A percentile compares a stretch with the other conserved stretches of the same genome.
These are phyloP conservation scores for Picea mariana DNA, from an alignment of 83 land plant genomes.

Conservation along the genomic window DNA sequence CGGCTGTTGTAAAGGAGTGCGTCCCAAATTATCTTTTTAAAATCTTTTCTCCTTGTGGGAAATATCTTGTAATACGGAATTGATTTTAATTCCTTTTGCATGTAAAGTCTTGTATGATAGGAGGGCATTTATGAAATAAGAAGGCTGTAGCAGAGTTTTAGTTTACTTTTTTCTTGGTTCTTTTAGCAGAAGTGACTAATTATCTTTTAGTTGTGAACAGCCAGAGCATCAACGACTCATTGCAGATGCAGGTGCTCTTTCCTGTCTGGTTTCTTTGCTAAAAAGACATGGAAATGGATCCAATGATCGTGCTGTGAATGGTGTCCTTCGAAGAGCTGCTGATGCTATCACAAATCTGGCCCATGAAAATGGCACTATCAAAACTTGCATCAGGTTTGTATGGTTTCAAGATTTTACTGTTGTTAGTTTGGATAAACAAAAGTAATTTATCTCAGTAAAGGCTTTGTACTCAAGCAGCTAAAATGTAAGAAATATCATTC, in stretches of 20 bases:
- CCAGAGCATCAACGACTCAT: constrained; percentile 96
- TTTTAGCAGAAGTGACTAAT: neutral
- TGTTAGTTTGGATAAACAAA: neutral
- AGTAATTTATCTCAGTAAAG: neutral
- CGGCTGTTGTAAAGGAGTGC: too few species aligned
- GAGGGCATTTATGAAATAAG: too few species aligned
- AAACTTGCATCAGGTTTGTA: constrained; percentile 82
- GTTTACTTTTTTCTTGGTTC: neutral
- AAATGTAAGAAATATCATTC: neutral
- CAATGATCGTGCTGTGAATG: constrained; percentile 57
- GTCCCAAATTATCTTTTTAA: too few species aligned
- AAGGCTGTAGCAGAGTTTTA: neutral
- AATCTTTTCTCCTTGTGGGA: too few species aligned
- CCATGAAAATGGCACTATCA: constrained; percentile 87
- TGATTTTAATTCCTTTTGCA: too few species aligned
- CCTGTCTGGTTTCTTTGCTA: constrained; percentile 77
- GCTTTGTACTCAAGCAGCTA: neutral
- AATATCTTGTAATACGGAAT: too few species aligned
- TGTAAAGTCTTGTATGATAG: too few species aligned
- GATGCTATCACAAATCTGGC: constrained; percentile 98
- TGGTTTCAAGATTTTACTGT: constrained; percentile 2
- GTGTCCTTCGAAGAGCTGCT: constrained; percentile 95
- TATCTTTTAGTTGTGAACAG: constrained; percentile 38
- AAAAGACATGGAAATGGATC: constrained; percentile 45
- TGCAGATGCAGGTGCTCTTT: constrained; percentile 94